Base-by-base conservation (phyloP, 495 filamentous ascomycete species). In the Aspergillus wentii region DNA sequence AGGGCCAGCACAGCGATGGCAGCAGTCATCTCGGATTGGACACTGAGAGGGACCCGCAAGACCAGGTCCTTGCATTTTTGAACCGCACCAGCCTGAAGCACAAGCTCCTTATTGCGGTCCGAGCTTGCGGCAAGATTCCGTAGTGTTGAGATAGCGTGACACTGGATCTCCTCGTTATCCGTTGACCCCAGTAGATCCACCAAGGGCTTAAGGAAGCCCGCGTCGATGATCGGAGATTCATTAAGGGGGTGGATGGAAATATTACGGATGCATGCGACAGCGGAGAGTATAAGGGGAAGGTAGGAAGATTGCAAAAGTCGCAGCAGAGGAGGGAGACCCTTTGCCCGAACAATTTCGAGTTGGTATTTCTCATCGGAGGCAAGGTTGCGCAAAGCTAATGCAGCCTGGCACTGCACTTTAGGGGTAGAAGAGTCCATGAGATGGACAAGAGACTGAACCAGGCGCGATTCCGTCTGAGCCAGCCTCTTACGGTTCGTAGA, bases 351-450 rank as follows among this genome's bases (percentile, higher is more conserved):
- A 52, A 98, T 96, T 51, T 98, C 92, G 14, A 97, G 79, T 63
- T 98, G 92, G 49, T 98, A 98, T 63, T 95, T 94, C 55, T 98
- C 92, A 56, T 98, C 92, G 21, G 94, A 97, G 6, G 92, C 92
- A 33, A 98, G 72, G 55, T 98, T 98, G 51, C 92, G 79, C 27
- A 98, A 78, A 19, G 92, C 92, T 16, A 98, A 68, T 14, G 94
- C 92, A 26, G 92, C 92, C 66, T 98, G 92, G 54, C 94, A 97
- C 58, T 98, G 92, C 8, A 98, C 92, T 58, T 96, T 97, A 14
- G 94, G 92, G 8, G 92, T 95, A 7, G 86, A 86, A 0, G 90
- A 95, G 52, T 96, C 90, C 88, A 97, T 97, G 15, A 98, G 72
- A 47, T 94, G 87, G 18, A 97, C 91, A 26, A 98, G 72, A 9